Evolutionary conservation across 176 grass and related monocot species (phyloP).

Genomic region (bread wheat (Triticum aestivum)): DNA sequence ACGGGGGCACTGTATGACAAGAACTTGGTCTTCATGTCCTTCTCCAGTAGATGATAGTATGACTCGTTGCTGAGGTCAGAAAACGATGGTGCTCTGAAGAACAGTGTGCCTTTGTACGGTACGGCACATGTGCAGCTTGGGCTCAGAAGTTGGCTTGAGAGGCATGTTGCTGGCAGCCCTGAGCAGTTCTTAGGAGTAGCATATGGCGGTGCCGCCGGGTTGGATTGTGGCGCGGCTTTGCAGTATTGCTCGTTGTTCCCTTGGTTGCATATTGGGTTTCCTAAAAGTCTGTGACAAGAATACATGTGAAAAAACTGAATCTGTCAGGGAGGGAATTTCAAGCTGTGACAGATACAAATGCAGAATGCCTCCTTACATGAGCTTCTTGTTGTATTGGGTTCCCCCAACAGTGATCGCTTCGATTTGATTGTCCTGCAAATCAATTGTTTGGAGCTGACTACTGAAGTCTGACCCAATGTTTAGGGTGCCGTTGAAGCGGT

Average conservation of each 20-base stretch:
- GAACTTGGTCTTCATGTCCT: constrained; percentile 32
- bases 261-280: constrained; percentile 57
- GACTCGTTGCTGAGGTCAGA: constrained; percentile 62
- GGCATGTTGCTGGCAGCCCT: constrained; percentile 30
- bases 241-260: constrained; percentile 41
- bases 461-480: constrained; percentile 44
- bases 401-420: constrained; percentile 21
- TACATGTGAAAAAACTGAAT: background rate
- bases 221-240: constrained; percentile 28
- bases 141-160: constrained; percentile 41
- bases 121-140: constrained; percentile 61
- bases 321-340: background rate
- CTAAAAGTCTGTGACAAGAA: constrained; percentile 46
- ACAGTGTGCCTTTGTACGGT: constrained; percentile 72
- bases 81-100: constrained; percentile 71
- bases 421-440: constrained; percentile 66
- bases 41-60: constrained; percentile 44
- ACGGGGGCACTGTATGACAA: background rate
- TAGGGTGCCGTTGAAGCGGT: constrained; percentile 74
- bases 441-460: constrained; percentile 56
- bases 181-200: constrained; percentile 40
- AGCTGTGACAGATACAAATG: background rate
- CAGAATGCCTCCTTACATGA: constrained; percentile 53
- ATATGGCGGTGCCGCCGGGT: constrained; percentile 26
- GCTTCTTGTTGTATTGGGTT: constrained; percentile 33